These are phyloP conservation scores for Smallanthus sonchifolius DNA, from an alignment of 129 eudicot species.

Conservation along the genomic window DNA sequence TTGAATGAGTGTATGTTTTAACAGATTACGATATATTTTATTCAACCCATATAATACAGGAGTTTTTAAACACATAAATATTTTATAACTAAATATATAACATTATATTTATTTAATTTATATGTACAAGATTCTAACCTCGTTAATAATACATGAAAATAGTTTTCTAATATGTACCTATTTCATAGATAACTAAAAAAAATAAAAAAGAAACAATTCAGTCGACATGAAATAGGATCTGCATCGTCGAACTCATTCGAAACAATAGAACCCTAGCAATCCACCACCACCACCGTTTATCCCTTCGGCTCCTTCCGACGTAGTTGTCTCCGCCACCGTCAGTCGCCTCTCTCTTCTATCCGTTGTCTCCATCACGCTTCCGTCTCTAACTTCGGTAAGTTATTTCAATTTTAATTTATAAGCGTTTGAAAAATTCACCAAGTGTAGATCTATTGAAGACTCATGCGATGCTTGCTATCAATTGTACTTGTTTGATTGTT, in stretches of 20 bases:
- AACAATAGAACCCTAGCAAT: constrained; percentile 19
- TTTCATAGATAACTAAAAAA: too few relatives aligned
- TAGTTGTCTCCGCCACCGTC: constrained; percentile 2
- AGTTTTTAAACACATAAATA: too few relatives aligned
- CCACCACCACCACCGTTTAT: background rate
- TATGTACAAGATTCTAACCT: too few relatives aligned
- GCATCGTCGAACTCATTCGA: background rate
- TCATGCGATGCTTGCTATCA: background rate
- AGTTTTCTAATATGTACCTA: too few relatives aligned
- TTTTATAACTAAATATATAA: too few relatives aligned
- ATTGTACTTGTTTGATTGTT: background rate
- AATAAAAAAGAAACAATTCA: background rate
- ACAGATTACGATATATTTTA: too few relatives aligned
- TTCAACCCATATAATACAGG: too few relatives aligned
- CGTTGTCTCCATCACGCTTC: background rate
- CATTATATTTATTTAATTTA: too few relatives aligned
- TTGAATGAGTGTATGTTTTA: too few relatives aligned
- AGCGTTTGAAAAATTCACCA: background rate
- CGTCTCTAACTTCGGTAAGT: constrained; percentile 12
- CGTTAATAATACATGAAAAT: too few relatives aligned
- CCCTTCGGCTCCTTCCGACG: background rate
- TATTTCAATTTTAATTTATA: background rate
- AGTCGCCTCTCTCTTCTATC: background rate
- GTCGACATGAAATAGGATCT: background rate
- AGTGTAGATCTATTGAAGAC: constrained; percentile 7